phyloP scores from a whole-genome alignment of 2,329 filamentous ascomycete genomes.

The Alternaria hordeiaustralica region DNA sequence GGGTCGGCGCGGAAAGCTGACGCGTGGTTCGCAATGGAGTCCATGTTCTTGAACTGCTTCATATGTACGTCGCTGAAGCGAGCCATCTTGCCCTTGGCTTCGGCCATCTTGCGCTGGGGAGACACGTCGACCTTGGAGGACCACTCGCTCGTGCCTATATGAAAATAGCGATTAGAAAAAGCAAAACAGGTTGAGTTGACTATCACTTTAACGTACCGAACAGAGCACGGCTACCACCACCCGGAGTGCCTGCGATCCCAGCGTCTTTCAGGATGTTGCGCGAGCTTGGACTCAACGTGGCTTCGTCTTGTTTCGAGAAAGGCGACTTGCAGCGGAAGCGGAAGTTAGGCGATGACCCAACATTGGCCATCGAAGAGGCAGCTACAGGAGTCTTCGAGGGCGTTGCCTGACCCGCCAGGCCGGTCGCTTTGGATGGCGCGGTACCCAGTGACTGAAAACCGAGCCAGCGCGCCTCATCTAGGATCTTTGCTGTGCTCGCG shows the following conservation, averaged over 20 bases:
- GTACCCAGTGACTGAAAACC: slow-evolving; percentile 75
- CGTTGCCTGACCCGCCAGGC: slow-evolving; percentile 60
- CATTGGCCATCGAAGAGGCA: slow-evolving; percentile 19
- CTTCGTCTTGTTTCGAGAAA: slow-evolving; percentile 68
- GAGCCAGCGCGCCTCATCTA: slow-evolving; percentile 79
- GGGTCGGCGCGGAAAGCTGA: slow-evolving; percentile 74
- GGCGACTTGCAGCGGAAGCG: slow-evolving; percentile 68
- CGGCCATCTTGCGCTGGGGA: slow-evolving; percentile 73
- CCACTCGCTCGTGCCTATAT: slow-evolving; percentile 37
- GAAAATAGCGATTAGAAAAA: neutral
- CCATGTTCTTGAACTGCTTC: slow-evolving; percentile 95
- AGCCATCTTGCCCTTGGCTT: slow-evolving; percentile 76
- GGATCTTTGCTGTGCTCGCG: slow-evolving; percentile 73
- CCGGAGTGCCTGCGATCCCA: slow-evolving; percentile 63
- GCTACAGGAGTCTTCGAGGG: slow-evolving; percentile 63
- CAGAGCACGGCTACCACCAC: slow-evolving; percentile 51
- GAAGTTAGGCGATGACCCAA: slow-evolving; percentile 64
- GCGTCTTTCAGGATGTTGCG: slow-evolving; percentile 69
- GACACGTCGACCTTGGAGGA: slow-evolving; percentile 49
- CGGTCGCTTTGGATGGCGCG: slow-evolving; percentile 54
- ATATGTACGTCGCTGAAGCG: slow-evolving; percentile 87
- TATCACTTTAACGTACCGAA: slow-evolving; percentile 24
- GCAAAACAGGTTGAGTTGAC: neutral
- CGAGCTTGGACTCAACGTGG: slow-evolving; percentile 61
- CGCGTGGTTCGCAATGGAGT: slow-evolving; percentile 87